Base-by-base conservation (phyloP, 768 basidiomycete genomes). In the Erythrobasidium yunnanense region DNA sequence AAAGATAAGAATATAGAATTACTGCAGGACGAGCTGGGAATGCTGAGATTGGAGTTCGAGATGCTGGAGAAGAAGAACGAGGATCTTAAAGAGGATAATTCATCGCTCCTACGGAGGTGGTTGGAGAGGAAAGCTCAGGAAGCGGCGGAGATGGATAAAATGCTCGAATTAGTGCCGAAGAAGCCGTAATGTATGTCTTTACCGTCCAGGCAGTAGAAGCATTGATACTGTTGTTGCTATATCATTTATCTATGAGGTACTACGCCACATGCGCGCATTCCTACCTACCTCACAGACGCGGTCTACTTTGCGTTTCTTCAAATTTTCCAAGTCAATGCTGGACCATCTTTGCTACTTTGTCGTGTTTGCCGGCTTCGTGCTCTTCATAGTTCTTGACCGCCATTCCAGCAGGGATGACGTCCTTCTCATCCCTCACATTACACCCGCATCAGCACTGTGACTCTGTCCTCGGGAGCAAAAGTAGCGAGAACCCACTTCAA, bases 61-160 rank as follows among this genome's bases (percentile, higher is more conserved):
- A 88, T 93, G 73, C 84, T 93, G 25, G 86, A 88, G 63, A 85
- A 90, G 68, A 85, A 88, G 34, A 95, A 93, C 74, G 81, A 84
- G 72, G 85, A 80, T n/a, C 81, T 99, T 33, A 83, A 84, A 54
- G 87, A 86, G 72, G 93, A 99, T 76, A 99, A 99, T 72, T 91
- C 91, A 25, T 87, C 89, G 72, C 83, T 99, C 27, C 81, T 97
- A 1, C 90, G 95, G 75, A 86, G 93, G 18, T 99, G 95, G 93
- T 81, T 97, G 7, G 95, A 97, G 72, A 85, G 87, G 70, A 95
- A 95, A 78, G 81, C 13, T 13, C 54, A 70, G 23, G 91, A 92
- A 73, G 93, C 87, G 7, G 90, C 91, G 76, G 85, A 85, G 77
- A 88, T 99, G 87, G 96, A 97, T 77, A 87, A 88, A 2, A 52